Evolutionary conservation across 108 stramenopile genomes (phyloP).

Genomic region (Halocafeteria seosinensis): DNA sequence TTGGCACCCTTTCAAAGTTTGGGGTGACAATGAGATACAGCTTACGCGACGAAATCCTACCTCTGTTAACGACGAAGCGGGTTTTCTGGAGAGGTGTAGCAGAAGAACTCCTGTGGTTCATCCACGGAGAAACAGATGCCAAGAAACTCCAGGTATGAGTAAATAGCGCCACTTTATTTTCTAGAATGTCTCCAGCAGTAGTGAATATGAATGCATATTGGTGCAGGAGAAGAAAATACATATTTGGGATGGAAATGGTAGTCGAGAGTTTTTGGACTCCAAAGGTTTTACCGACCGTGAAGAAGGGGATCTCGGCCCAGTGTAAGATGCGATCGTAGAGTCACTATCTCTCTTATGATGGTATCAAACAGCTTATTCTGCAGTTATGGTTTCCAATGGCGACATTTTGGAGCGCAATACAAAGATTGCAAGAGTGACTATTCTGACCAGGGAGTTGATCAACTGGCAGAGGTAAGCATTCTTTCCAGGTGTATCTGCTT

Average conservation of each 20-base stretch:
- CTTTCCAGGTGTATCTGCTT: no score
- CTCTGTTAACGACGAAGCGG: conserved; percentile 90
- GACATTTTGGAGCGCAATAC: conserved; percentile 96
- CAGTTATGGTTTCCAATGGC: conserved; percentile 99
- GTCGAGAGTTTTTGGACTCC: conserved; percentile 83
- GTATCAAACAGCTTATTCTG: no score
- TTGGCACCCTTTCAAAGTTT: conserved; percentile 86
- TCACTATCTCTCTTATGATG: no score
- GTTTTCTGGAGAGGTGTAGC: conserved; percentile 98
- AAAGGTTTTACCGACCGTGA: conserved; percentile 80
- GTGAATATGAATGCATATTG: no score
- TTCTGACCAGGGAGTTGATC: conserved; percentile 92
- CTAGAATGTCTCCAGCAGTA: no score
- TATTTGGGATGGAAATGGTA: conserved; percentile 99
- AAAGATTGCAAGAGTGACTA: conserved; percentile 88
- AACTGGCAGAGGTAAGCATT: no score
- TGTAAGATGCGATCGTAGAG: no score
- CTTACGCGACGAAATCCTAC: conserved; percentile 65
- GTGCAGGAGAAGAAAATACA: conserved; percentile 87
- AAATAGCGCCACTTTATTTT: no score
- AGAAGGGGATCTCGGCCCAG: conserved; percentile 93
- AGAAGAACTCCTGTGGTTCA: conserved; percentile 96
- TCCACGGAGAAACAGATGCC: conserved; percentile 81
- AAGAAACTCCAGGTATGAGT: conserved; percentile 70
- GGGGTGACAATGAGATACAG: conserved; percentile 91